Conservation (phyloP, 768 basidiomycete species). For the Leccinum variicolor region DNA sequence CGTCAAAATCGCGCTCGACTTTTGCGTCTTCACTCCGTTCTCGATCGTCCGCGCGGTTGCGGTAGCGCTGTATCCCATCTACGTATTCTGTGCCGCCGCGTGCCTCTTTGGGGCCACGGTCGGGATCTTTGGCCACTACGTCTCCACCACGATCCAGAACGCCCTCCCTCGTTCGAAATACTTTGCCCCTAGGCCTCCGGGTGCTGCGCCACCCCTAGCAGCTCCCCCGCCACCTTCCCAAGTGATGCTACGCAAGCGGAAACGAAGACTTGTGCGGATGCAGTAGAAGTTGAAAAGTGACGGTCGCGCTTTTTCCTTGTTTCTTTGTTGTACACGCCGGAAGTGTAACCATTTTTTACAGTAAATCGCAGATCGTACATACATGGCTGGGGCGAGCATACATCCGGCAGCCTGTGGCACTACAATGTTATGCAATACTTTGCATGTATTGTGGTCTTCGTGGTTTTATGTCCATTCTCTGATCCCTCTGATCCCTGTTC, state of each 20-base stretch:
- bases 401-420: neutral
- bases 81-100: slow-evolving; percentile 54
- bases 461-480: too few species aligned
- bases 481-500: too few species aligned
- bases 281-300: slow-evolving; percentile 18
- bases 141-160: slow-evolving; percentile 11
- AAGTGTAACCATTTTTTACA: neutral
- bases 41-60: slow-evolving; percentile 35
- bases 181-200: slow-evolving; percentile 6
- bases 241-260: slow-evolving; percentile 20
- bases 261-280: slow-evolving; percentile 21
- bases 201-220: neutral
- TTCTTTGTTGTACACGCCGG: neutral
- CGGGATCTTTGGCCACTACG: slow-evolving; percentile 38
- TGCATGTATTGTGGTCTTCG: too few species aligned
- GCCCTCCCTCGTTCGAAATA: slow-evolving; percentile 12
- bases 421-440: too few species aligned
- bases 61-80: slow-evolving; percentile 50
- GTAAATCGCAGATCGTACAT: neutral
- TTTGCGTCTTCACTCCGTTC: slow-evolving; percentile 47
- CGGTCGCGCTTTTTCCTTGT: neutral
- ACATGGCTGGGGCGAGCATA: neutral
- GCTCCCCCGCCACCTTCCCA: slow-evolving; percentile 6
- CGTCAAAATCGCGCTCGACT: slow-evolving; percentile 36
- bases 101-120: slow-evolving; percentile 48